Evolutionary conservation across 768 basidiomycete genomes (phyloP), one percentile per base, ranked within the genome.

Genomic region (Xanthoconium stramineum): DNA sequence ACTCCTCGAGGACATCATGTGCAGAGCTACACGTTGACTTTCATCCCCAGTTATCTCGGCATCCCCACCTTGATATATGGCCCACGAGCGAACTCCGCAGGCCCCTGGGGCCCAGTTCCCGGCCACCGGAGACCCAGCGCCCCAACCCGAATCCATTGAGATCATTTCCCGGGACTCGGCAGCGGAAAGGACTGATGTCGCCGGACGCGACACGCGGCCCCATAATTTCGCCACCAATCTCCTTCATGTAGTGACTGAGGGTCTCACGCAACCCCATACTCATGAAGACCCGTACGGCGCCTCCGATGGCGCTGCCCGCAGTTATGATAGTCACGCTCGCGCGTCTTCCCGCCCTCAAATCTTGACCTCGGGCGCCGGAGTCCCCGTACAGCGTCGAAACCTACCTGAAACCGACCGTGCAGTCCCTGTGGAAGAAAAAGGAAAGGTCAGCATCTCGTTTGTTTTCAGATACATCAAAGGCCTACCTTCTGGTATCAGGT

Each of bases 41-140:
- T 24, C 24, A 24, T 24, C 24, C 24, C 24, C 24, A 24, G 33
- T 8, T 12, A 6, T 17, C 38, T 15, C 39, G 10, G 30, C 24
- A 14, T 42, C 40, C 14, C 49, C 37, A n/a, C 53, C 24, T 42
- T 32, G 24, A 47, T 17, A 7, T 37, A 69, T 69, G 68, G 61
- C 66, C 45, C 45, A 17, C 13, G 53, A 43, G 2, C 60, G 19
- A 43, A 28, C 43, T 9, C 38, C 45, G 6, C 58, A 35, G 14
- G 7, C 36, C 3, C 40, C 53, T 29, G 40, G 24, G 2, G n/a
- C 28, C 8, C 44, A 51, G n/a, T 35, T 52, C 9, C 60, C 43
- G 19, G 6, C 49, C 30, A 17, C 28, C 40, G 45, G 49, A 43
- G 33, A 30, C 11, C 3, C 28, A 32, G 28, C n/a, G 13, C 5